Conservation (phyloP, 1,284 basidiomycete species). For the Leccinum huronense region DNA sequence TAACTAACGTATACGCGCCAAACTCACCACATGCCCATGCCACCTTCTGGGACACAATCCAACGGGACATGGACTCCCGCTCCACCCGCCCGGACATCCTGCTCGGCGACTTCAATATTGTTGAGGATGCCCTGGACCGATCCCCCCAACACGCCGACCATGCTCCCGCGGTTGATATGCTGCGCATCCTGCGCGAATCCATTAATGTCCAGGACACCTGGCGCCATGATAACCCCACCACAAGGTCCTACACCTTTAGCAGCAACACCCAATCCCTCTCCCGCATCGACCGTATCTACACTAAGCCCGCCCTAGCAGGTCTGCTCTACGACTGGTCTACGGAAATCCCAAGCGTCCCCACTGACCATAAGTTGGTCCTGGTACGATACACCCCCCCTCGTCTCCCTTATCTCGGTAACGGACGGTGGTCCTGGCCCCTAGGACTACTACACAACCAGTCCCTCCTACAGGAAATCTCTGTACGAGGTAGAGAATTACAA, state of each 20-base stretch:
- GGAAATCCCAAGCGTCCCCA: neutral
- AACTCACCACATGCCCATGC: neutral
- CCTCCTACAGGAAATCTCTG: no score
- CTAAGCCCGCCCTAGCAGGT: neutral
- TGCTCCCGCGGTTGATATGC: neutral
- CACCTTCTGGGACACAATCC: neutral
- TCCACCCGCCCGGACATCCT: no score
- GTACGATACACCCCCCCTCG: no score
- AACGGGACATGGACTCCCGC: neutral
- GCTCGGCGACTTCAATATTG: neutral
- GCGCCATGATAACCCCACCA: neutral
- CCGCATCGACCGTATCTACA: neutral
- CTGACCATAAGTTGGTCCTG: no score
- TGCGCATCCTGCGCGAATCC: neutral
- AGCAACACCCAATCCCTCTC: neutral
- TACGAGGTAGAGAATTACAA: no score
- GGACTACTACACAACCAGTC: no score
- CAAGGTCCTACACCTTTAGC: neutral
- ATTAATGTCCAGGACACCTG: neutral
- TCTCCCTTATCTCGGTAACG: no score
- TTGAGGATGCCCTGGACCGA: neutral
- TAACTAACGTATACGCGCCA: neutral
- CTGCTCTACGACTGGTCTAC: no score
- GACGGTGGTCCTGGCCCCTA: no score
- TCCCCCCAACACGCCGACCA: neutral